Evolutionary conservation across 1,284 basidiomycete genomes (phyloP), one percentile per base, ranked within the genome.

Genomic region (Rhodotorula sp.): DNA sequence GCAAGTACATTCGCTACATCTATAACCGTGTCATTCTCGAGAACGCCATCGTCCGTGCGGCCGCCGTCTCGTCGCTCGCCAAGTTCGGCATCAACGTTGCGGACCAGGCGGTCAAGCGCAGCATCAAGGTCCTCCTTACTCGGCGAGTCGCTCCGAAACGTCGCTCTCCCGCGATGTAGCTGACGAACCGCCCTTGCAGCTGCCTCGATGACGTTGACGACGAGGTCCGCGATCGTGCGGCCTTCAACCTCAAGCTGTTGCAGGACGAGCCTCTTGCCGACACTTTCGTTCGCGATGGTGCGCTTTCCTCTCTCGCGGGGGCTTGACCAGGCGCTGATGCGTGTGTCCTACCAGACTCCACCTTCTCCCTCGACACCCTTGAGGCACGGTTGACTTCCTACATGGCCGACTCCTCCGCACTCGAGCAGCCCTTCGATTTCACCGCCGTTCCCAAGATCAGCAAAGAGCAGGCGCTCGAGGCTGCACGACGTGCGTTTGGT

Each of bases 21-120:
- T 99, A 99, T 83, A 99, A 99, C 82, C 92, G 96, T 48, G 96
- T 99, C 49, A 94, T 99, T 29, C 84, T 99, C 76, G 96, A 99
- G 82, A 99, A 99, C 78, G 94, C 96, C 20, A 95, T 96, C 61
- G 96, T 99, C 49, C 86, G 96, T 68, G 96, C 96, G 13, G 96
- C 96, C 6, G 96, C 96, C 29, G 95, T 99, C 9, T 86, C 91
- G 36, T 92, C 90, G 77, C 83, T 99, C 78, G 95, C 93, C 75
- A 99, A 99, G 82, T 99, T 99, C 78, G 96, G 96, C 70, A 88
- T 96, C 62, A 92, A 91, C 77, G 89, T 90, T 27, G 82, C 85
- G 22, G 95, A 99, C 80, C 81, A 82, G 69, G 84, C 86, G 59
- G 85, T 98, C 72, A 89, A 90, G 81, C 89, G 87, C 80, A 94